phyloP scores from a whole-genome alignment of 495 filamentous ascomycete genomes.

The Letharia columbiana region DNA sequence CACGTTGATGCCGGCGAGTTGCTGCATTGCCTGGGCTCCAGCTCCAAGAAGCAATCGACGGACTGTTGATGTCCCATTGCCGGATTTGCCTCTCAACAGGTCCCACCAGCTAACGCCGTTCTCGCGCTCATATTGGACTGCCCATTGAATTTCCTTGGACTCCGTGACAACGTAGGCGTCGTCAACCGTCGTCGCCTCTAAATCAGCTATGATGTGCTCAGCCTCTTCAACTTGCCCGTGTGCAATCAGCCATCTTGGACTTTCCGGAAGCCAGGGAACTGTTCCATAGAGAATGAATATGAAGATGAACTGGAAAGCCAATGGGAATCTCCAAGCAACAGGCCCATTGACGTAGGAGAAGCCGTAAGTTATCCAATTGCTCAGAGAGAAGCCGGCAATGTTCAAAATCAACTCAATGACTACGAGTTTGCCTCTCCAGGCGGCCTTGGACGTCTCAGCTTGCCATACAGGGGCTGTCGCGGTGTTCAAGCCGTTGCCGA shows the following conservation, averaged over 20 bases:
- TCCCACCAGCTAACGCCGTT: slow-evolving; percentile 42
- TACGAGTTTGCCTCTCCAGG: slow-evolving; percentile 52
- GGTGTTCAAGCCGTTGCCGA: slow-evolving; percentile 61
- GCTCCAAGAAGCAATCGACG: slow-evolving; percentile 43
- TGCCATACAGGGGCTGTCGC: slow-evolving; percentile 59
- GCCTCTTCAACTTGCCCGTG: slow-evolving; percentile 40
- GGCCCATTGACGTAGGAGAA: slow-evolving; percentile 40
- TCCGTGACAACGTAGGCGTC: slow-evolving; percentile 42
- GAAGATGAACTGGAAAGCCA: slow-evolving; percentile 53
- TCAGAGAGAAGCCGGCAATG: slow-evolving; percentile 47
- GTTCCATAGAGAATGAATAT: slow-evolving; percentile 43
- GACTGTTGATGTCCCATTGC: slow-evolving; percentile 38
- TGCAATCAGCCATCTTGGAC: slow-evolving; percentile 45
- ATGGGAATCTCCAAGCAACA: slow-evolving; percentile 47
- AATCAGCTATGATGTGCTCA: slow-evolving; percentile 40
- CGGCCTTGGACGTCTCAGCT: slow-evolving; percentile 50
- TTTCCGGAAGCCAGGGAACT: slow-evolving; percentile 49
- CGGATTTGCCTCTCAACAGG: slow-evolving; percentile 35
- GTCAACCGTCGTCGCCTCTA: slow-evolving; percentile 37
- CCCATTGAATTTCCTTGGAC: slow-evolving; percentile 41
- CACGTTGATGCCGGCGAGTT: slow-evolving; percentile 43
- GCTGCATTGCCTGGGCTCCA: slow-evolving; percentile 47
- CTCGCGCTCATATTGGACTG: slow-evolving; percentile 41
- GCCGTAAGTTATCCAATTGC: slow-evolving; percentile 53
- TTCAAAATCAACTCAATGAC: slow-evolving; percentile 55